Base-by-base conservation (phyloP, 2,329 filamentous ascomycete species). In the Fusarium torreyae region DNA sequence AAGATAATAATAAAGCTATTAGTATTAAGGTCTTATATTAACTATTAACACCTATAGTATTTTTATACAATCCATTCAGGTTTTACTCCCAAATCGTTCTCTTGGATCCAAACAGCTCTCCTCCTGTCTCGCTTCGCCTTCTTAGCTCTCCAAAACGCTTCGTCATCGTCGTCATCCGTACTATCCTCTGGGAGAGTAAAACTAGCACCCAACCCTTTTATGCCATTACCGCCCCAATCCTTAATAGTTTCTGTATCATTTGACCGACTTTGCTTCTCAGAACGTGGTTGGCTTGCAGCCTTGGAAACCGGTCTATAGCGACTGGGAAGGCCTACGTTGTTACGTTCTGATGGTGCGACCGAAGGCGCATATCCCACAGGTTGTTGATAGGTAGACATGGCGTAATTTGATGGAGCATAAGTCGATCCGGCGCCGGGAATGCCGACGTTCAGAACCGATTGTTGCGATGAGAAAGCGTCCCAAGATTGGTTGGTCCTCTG, bases 241-340 rank as follows among this genome's bases (percentile, higher is more conserved):
- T 24, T 9, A 11, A 33, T 6, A n/a, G 54, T 42, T 6, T n/a
- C 33, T 17, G 4, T 17, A 11, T 50, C 18, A 3, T 54, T 34
- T 7, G 22, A 5, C 1, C 24, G 22, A 5, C 11, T 26, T 3
- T 36, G 31, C 15, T 13, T 66, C 4, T 6, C 22, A 6, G 15
- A 15, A 3, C 22, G 33, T 3, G 13, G 11, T 26, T 66, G 55
- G 3, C 18, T 59, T 1, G 18, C 24, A n/a, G 33, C 15, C 26
- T 56, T 70, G 3, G 68, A 68, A 3, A 70, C 68, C 6, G 68
- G 33, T 9, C 67, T 56, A 33, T 70, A 70, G 1, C 68, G 63
- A 15, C 67, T 70, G 5, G 68, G 68, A 11, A 70, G 46, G 15
- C 68, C 67, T 2, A 70, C n/a, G 1, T 45, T 70, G 20, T 63